phyloP scores from a whole-genome alignment of 768 basidiomycete species.

The Psilocybe subaeruginosa region DNA sequence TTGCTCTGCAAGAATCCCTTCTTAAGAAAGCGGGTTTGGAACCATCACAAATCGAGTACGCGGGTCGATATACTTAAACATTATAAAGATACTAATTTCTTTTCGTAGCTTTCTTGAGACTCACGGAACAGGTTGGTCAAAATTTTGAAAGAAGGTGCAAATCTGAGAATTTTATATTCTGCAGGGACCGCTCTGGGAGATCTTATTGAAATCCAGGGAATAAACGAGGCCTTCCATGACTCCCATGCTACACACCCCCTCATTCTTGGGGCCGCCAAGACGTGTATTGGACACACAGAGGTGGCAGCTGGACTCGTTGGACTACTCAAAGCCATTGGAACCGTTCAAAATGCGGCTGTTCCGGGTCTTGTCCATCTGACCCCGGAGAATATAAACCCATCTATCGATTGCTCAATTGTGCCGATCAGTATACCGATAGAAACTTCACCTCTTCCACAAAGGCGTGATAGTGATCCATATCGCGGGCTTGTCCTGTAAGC shows the following conservation, averaged over 20 bases:
- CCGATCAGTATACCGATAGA: constrained; percentile 25
- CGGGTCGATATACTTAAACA: neutral
- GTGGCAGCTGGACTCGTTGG: constrained; percentile 29
- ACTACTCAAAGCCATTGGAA: constrained; percentile 25
- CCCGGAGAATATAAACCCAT: constrained; percentile 26
- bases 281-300: constrained; percentile 33
- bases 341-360: constrained; percentile 22
- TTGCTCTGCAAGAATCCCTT: constrained; percentile 25
- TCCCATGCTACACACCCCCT: constrained; percentile 26
- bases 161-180: neutral
- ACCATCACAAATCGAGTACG: constrained; percentile 31
- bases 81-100: neutral
- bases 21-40: constrained; percentile 22
- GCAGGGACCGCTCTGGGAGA: constrained; percentile 35
- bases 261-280: constrained; percentile 30
- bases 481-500: constrained; percentile 30
- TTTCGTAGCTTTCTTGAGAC: constrained; percentile 29
- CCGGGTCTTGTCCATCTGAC: constrained; percentile 28
- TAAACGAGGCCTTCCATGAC: constrained; percentile 28
- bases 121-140: constrained; percentile 30
- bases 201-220: constrained; percentile 33
- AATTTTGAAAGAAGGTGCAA: neutral
- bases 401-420: constrained; percentile 25
- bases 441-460: constrained; percentile 10
- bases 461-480: constrained; percentile 8